Base-by-base conservation (phyloP, 495 filamentous ascomycete genomes). In the Penicillium roqueforti region DNA sequence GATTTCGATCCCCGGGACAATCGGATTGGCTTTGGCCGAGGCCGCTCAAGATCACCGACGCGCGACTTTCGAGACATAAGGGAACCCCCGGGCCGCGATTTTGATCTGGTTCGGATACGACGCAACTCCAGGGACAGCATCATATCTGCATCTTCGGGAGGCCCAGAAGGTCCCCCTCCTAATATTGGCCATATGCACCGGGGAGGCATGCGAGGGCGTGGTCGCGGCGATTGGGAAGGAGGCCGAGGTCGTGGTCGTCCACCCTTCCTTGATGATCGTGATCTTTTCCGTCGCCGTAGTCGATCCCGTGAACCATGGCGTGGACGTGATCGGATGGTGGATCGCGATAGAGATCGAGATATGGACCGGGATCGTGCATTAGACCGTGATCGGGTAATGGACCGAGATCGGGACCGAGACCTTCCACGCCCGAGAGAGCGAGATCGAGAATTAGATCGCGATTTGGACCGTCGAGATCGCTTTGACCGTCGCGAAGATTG, bases 301-400 rank as follows among this genome's bases (percentile, higher is more conserved):
- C 80, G 85, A 28, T 91, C 88, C 32, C 82, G 86, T 41, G 87
- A 89, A 59, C 76, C 79, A 28, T 80, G 86, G 45, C 80, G 76
- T 14, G 69, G 68, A 25, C 60, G 71, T 38, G 70, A 75, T 40
- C 66, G 71, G n/a, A 40, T 66, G 38, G 19, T 55, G 14, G 70
- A 74, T 37, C 66, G 72, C 13, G 68, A 74, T n/a, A 63, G 75
- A 18, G 77, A 80, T 19, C 65, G 74, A 45, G 64, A 66, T 7
- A 48, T 64, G 16, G 72, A 75, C 26, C 60, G 65, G 25, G 54
- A 80, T 71, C 31, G 76, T 26, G 57, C 59, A 10, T 52, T 66
- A 56, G 68, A 71, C 18, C 58, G 70, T 7, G 63, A 68, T 19
- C 65, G 61, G 0, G 20, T 61, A 55, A 42, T 56, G 4, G 66